Evolutionary conservation across 2,329 filamentous ascomycete species (phyloP).

Genomic region (Colletotrichum camelliae): DNA sequence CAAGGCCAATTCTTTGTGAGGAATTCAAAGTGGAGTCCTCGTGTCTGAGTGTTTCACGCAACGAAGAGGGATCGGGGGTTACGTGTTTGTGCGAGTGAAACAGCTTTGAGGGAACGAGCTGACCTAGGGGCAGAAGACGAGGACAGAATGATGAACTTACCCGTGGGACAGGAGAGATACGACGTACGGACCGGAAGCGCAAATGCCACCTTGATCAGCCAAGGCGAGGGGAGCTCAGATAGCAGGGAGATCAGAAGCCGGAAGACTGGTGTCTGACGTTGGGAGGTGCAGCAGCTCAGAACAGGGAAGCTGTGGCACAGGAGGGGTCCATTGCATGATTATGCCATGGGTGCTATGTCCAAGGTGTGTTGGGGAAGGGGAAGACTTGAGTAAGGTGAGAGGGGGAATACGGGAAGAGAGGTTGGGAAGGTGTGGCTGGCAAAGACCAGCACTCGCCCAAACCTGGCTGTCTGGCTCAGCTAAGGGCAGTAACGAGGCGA

Average conservation of each 20-base stretch:
- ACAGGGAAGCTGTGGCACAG: slow-evolving; percentile 20
- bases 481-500: not conserved
- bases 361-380: not conserved
- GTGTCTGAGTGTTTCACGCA: slow-evolving; percentile 12
- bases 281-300: slow-evolving; percentile 10
- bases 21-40: slow-evolving; percentile 12
- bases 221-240: slow-evolving; percentile 5
- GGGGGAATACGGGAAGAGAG: not conserved
- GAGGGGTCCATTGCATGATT: slow-evolving; percentile 18
- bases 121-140: not conserved
- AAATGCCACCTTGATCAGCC: not conserved
- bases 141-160: not conserved
- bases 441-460: not conserved
- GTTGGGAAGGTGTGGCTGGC: slow-evolving; percentile 6
- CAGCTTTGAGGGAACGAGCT: not conserved
- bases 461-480: not conserved
- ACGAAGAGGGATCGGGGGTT: slow-evolving; percentile 10
- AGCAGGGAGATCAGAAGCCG: slow-evolving; percentile 2
- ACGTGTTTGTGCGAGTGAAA: slow-evolving; percentile 10
- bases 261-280: not conserved
- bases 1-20: slow-evolving; percentile 2
- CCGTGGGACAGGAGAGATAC: not conserved
- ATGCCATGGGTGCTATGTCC: slow-evolving; percentile 1
- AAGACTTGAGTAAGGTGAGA: not conserved
- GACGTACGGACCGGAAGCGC: not conserved